Evolutionary conservation across 495 filamentous ascomycete species (phyloP).

Genomic region (Extremus antarcticus): DNA sequence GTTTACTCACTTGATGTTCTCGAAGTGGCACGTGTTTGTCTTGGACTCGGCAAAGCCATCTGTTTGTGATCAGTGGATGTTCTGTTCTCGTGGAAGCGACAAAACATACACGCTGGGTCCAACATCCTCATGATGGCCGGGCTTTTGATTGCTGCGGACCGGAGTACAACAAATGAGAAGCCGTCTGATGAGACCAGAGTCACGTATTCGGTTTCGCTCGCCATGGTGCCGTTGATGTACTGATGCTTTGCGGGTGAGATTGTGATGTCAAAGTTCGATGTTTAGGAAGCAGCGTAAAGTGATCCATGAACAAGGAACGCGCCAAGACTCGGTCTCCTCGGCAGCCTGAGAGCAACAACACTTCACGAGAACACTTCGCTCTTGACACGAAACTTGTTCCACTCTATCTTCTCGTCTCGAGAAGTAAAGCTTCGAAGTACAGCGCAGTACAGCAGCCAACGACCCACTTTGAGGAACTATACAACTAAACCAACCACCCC

Average conservation of each 20-base stretch:
- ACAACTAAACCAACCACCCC: too few species aligned
- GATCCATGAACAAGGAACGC: too few species aligned
- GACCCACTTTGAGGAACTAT: too few species aligned
- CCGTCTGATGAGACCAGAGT: constrained; percentile 80
- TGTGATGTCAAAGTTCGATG: not conserved
- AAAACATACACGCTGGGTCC: constrained; percentile 55
- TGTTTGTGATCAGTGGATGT: constrained; percentile 23
- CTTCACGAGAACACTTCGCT: too few species aligned
- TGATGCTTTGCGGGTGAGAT: not conserved
- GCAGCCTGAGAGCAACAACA: too few species aligned
- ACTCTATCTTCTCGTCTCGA: too few species aligned
- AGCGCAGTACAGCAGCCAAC: too few species aligned
- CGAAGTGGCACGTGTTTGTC: constrained; percentile 54
- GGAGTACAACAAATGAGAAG: constrained; percentile 76
- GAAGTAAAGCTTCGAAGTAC: too few species aligned
- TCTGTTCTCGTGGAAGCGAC: not conserved
- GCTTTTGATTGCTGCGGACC: constrained; percentile 63
- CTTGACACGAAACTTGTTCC: too few species aligned
- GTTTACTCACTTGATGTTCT: constrained; percentile 57
- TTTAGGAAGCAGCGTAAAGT: too few species aligned
- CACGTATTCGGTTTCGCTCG: constrained; percentile 48
- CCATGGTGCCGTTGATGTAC: not conserved
- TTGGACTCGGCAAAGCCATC: constrained; percentile 60
- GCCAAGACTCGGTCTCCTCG: too few species aligned
- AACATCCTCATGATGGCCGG: constrained; percentile 77